Evolutionary conservation across 257 asterid genomes (phyloP), one percentile per base, ranked within the genome.

Genomic region (Capsicum pubescens): DNA sequence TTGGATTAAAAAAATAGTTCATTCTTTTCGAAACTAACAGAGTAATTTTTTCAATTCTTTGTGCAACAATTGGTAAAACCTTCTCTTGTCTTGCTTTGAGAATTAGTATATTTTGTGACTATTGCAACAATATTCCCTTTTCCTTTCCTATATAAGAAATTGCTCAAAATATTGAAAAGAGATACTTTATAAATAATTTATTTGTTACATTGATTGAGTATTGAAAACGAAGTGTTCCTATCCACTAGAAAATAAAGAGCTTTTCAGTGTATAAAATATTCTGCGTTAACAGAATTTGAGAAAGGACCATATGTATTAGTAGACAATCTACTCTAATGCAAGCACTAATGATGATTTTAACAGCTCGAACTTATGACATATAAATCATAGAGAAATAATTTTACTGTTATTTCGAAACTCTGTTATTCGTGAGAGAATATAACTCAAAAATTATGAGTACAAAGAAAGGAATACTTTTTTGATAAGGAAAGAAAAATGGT

Each of bases 381-480:
- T 26, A 26, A 26, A 2, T 26, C 32, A 26, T 26, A 26, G 2
- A 26, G 1, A 26, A 26, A 26, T 26, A 26, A 26, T 26, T 44
- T 44, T 44, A 44, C 6, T 7, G 48, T 44, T 44, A 44, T 14
- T 52, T 0, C 14, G 10, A 52, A 1, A 9, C 14, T 52, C 56
- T 11, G 2, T 14, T 32, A 35, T 66, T n/a, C 11, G 13, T 7
- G 8, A 66, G 74, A 66, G 74, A 35, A 66, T 35, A 66, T 35
- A 32, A 66, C 50, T 68, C 81, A 21, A 21, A 74, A 64, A 12
- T 21, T 21, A 21, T 21, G 42, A 21, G 81, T 50, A 52, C 46
- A 26, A 70, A 76, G 63, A 52, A 74, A 76, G 46, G 46, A 74
- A 74, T 74, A 74, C 13, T 13, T 21, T 72, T 74, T 74, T 21